Base-by-base conservation (phyloP, 441 rosid genomes). In the Adansonia grandidieri region DNA sequence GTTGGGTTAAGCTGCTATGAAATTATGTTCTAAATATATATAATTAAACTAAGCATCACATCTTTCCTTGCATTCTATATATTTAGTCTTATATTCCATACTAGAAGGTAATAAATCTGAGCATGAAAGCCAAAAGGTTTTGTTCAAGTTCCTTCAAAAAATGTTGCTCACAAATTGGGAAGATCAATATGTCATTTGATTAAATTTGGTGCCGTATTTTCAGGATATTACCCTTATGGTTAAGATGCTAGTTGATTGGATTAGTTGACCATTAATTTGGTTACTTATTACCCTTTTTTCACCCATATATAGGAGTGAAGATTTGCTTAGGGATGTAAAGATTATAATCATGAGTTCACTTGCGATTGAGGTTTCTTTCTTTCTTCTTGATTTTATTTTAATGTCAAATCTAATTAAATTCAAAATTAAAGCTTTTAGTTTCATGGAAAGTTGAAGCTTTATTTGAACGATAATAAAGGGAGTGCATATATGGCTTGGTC, bases 151-250 rank as follows among this genome's bases (percentile, higher is more conserved):
- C 87, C 89, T 24, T 92, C 97, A 56, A 97, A 56, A 87, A 93
- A 92, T 81, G 92, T 93, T 79, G 92, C 98, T 75, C 97, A 93
- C 78, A 95, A 93, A 79, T 95, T 92, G 97, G 92, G 88, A 94
- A 93, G 86, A 93, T 93, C 54, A 97, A 97, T 91, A 88, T 58
- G 71, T 40, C 75, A 32, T 73, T 20, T 19, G 28, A 67, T 82
- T 37, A 74, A 67, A 51, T 24, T 40, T 65, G 13, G 15, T 14
- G n/a, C 54, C 67, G 24, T 37, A 17, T 64, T 64, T 71, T 66
- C 11, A 32, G 51, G 2, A 50, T 47, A 47, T 64, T 58, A 20
- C 51, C 42, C 44, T 61, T 80, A 51, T 9, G 24, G 45, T 54
- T 62, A 28, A 32, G 22, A 65, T 32, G 28, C 19, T 64, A 53